Evolutionary conservation across 495 filamentous ascomycete species (phyloP).

Genomic region (Jackrogersella multiformis): DNA sequence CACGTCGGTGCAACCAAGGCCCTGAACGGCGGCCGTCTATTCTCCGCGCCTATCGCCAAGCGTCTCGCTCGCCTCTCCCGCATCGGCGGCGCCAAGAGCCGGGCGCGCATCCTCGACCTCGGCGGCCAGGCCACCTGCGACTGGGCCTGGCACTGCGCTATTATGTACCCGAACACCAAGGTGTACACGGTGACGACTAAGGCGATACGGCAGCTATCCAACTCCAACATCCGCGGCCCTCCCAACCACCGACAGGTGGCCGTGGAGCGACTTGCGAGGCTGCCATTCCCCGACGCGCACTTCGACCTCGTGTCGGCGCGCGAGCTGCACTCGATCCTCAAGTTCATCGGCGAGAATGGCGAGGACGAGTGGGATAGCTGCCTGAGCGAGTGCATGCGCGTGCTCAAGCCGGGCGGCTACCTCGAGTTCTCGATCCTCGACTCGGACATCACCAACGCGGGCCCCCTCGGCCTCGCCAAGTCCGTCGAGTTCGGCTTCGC

Average conservation of each 20-base stretch:
- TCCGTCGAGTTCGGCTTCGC: constrained; percentile 89
- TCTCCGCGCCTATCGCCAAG: constrained; percentile 77
- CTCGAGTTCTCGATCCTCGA: constrained; percentile 91
- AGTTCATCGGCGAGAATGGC: constrained; percentile 67
- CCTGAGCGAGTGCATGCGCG: constrained; percentile 84
- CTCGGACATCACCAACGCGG: constrained; percentile 85
- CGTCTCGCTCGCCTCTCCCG: constrained; percentile 62
- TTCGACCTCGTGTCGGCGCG: constrained; percentile 94
- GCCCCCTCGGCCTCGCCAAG: constrained; percentile 77
- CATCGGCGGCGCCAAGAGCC: constrained; percentile 58
- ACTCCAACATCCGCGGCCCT: constrained; percentile 79
- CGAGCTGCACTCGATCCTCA: constrained; percentile 83
- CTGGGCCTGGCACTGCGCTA: constrained; percentile 94
- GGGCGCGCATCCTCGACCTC: constrained; percentile 82
- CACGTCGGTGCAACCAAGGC: constrained; percentile 78
- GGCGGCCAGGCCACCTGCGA: constrained; percentile 85
- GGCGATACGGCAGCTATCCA: constrained; percentile 67
- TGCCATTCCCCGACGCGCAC: constrained; percentile 87
- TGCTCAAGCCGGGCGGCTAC: constrained; percentile 91
- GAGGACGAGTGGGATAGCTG: constrained; percentile 89
- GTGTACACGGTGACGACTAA: constrained; percentile 86
- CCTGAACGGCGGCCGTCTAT: constrained; percentile 81
- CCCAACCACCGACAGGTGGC: constrained; percentile 84
- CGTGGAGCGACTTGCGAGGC: constrained; percentile 75
- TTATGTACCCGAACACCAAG: constrained; percentile 82